Evolutionary conservation across 129 eudicot species (phyloP), one percentile per base, ranked within the genome.

Genomic region (Scalesia atractyloides): DNA sequence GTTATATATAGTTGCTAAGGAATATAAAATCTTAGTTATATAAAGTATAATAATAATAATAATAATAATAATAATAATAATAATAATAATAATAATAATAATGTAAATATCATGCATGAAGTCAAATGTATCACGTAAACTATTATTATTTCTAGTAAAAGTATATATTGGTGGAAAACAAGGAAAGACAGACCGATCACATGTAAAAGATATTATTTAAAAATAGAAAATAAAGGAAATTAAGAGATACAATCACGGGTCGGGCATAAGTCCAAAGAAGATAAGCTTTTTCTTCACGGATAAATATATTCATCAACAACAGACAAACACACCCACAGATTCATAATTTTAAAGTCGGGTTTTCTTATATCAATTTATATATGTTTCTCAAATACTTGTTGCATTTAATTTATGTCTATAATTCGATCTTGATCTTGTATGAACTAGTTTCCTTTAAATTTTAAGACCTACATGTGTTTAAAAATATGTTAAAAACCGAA

Each of bases 261-360:
- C 36, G 74, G 6, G 19, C 49, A 70, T 34, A 70, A 53, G 39
- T 70, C 74, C 74, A 70, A 70, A 53, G 20, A 53, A 53, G 74
- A 70, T 36, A 34, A 57, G 51, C 16, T 70, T 54, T 69, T 69
- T 53, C 60, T 67, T 70, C 74, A 73, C 77, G 77, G 77, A 73
- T 61, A 73, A 61, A 73, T 26, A 60, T 61, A 59, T 48, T 56
- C 65, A 60, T 26, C 77, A 61, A 16, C 77, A n/a, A 33, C 48
- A 73, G 77, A 73, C 77, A 73, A 70, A 70, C 66, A 17, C 36
- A 73, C 77, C 77, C 77, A 73, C 77, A 73, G 77, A 46, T 60
- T 73, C 34, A 61, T 15, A 61, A 43, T 72, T 58, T 43, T 39
- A 9, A 22, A 47, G 36, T 47, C 77, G 47, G 77, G 77, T 73